These are phyloP conservation scores for Claviceps citrina DNA, from an alignment of 2,329 filamentous ascomycete genomes.

Conservation along the genomic window DNA sequence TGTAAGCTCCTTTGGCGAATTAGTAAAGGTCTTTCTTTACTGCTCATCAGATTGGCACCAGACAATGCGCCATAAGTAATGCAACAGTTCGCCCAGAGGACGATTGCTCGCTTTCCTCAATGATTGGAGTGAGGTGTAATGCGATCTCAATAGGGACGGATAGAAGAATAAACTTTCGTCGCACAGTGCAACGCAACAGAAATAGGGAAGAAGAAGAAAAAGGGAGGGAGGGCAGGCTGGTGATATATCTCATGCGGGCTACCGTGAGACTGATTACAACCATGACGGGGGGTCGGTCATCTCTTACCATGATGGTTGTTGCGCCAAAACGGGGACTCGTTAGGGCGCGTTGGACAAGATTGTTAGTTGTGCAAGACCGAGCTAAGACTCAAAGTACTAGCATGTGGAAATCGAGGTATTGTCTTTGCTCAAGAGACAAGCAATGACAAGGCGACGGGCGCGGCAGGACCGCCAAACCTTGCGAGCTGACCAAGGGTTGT, in stretches of 20 bases:
- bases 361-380: slow-evolving; percentile 15
- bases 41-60: not conserved
- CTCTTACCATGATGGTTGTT: slow-evolving; percentile 34
- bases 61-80: not conserved
- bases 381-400: slow-evolving; percentile 21
- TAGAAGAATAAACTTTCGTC: slow-evolving; percentile 7
- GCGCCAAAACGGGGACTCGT: slow-evolving; percentile 20
- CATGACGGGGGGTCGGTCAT: slow-evolving; percentile 18
- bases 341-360: slow-evolving; percentile 22
- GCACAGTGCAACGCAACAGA: not conserved
- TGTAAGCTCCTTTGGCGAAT: slow-evolving; percentile 19
- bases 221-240: slow-evolving; percentile 19
- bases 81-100: not conserved
- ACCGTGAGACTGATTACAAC: slow-evolving; percentile 21
- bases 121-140: not conserved
- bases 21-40: slow-evolving; percentile 17
- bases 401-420: slow-evolving; percentile 21
- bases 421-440: slow-evolving; percentile 20
- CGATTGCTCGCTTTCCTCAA: not conserved
- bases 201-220: slow-evolving; percentile 10
- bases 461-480: slow-evolving; percentile 7
- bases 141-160: slow-evolving; percentile 7
- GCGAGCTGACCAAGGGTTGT: slow-evolving; percentile 8
- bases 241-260: slow-evolving; percentile 32
- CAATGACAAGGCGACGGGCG: slow-evolving; percentile 13